Base-by-base conservation (phyloP, 192 early-diverging fungal genomes). In the Diversispora eburnea region DNA sequence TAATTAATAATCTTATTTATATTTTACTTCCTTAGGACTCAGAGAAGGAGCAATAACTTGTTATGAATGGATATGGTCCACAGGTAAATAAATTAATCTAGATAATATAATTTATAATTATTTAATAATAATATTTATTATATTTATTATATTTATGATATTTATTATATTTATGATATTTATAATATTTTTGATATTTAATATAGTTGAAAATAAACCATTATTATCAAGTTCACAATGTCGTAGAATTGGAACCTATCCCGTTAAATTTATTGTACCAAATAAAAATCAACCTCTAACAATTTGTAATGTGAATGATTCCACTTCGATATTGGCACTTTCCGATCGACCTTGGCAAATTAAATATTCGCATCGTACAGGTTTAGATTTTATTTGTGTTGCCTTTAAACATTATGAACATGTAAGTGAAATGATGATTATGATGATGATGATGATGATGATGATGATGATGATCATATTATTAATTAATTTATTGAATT, bases 401-500 rank as follows among this genome's bases (percentile, higher is more conserved):
- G 67, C 67, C 7, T 54, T 68, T 49, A 48, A 68, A 49, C 47
- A 68, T 68, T 68, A 68, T 68, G 67, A 68, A 42, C 46, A 68
- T 68, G 67, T 68, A 25, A 20, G 48, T 45, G 39, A 17, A 9
- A 52, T 15, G 10, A 15, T 52, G 8, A 42, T 22, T 13, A 7
- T 25, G 12, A 62, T 42, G 60, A n/a, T n/a, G 25, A 33, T 33
- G 25, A 33, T 33, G 25, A 33, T 33, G 25, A 33, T 33, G 25
- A 33, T 33, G 25, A 33, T 33, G 25, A 33, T 33, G 2, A 33
- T 33, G 25, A 33, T 33, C 0, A 33, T 33, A 33, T 33, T 33
- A 33, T 33, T 22, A 8, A 42, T 62, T 22, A 13, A 25, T 42
- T 42, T 62, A 33, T 33, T 42, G 4, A 62, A 15, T 33, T 62